Evolutionary conservation across 352 stramenopile genomes (phyloP).

Genomic region (Phytophthora quininea): DNA sequence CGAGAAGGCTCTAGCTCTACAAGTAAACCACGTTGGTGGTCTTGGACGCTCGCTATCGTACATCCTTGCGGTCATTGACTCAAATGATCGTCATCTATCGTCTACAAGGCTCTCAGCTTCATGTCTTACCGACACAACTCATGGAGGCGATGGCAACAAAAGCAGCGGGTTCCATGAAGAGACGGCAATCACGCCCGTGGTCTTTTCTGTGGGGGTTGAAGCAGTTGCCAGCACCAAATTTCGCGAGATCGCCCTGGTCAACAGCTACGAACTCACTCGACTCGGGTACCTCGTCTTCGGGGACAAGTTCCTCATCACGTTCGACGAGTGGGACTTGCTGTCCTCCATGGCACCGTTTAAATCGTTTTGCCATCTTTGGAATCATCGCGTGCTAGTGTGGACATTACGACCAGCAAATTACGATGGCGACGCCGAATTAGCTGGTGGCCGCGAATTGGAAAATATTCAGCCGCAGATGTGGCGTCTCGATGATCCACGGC

Average conservation of each 20-base stretch:
- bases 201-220: not conserved
- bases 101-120: not conserved
- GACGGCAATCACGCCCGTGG: not conserved
- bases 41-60: constrained; percentile 15
- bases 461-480: constrained; percentile 15
- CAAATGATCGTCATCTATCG: too few species aligned
- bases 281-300: constrained; percentile 29
- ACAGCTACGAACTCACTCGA: constrained; percentile 28
- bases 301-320: constrained; percentile 12
- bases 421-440: not conserved
- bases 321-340: constrained; percentile 18
- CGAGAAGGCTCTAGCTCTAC: constrained; percentile 7
- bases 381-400: constrained; percentile 25
- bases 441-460: constrained; percentile 1
- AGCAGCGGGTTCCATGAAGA: not conserved
- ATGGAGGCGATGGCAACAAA: not conserved
- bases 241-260: constrained; percentile 1
- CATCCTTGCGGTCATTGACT: too few species aligned
- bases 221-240: too few species aligned
- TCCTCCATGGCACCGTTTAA: constrained; percentile 6
- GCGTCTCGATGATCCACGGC: constrained; percentile 15
- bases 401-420: constrained; percentile 1
- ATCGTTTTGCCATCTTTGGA: constrained; percentile 9
- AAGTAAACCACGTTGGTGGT: constrained; percentile 23
- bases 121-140: not conserved